Conservation (phyloP, 192 early-diverging fungal genomes). For the Gryganskiella cystojenkinii region DNA sequence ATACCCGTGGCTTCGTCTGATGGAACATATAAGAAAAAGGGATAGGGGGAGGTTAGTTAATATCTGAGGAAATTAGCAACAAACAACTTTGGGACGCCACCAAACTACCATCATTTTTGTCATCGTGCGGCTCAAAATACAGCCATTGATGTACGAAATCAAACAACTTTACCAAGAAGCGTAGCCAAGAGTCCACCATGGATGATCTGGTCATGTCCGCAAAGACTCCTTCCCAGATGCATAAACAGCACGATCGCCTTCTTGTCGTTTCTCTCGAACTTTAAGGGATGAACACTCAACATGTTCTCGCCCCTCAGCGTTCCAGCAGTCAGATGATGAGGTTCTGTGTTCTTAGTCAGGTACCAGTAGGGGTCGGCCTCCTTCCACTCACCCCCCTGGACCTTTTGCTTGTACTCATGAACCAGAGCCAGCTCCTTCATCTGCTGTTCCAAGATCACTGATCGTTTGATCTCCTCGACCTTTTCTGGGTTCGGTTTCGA, state of each 20-base stretch:
- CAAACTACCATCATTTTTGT: too few species aligned
- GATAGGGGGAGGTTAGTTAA: not conserved
- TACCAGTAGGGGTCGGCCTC: constrained; percentile 40
- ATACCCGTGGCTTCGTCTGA: constrained; percentile 46
- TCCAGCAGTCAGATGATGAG: constrained; percentile 54
- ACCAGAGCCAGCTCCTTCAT: constrained; percentile 35
- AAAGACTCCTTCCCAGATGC: constrained; percentile 79
- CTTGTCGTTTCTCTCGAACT: constrained; percentile 67
- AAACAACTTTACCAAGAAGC: constrained; percentile 34
- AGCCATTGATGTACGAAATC: not conserved
- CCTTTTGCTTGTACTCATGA: constrained; percentile 30
- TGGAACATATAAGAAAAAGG: not conserved
- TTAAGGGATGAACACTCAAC: constrained; percentile 60
- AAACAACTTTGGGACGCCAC: not conserved
- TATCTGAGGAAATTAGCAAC: not conserved
- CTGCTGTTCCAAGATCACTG: constrained; percentile 28
- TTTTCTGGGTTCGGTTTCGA: constrained; percentile 9
- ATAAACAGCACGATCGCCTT: constrained; percentile 60
- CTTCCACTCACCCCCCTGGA: constrained; percentile 32
- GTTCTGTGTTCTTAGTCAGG: constrained; percentile 27
- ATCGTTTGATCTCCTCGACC: constrained; percentile 26
- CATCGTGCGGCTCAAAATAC: not conserved
- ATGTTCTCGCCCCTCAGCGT: constrained; percentile 67
- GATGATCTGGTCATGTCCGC: constrained; percentile 83
- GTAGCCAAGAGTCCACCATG: constrained; percentile 85